phyloP scores from a whole-genome alignment of 2,329 filamentous ascomycete species.

The Rutstroemia sp. region DNA sequence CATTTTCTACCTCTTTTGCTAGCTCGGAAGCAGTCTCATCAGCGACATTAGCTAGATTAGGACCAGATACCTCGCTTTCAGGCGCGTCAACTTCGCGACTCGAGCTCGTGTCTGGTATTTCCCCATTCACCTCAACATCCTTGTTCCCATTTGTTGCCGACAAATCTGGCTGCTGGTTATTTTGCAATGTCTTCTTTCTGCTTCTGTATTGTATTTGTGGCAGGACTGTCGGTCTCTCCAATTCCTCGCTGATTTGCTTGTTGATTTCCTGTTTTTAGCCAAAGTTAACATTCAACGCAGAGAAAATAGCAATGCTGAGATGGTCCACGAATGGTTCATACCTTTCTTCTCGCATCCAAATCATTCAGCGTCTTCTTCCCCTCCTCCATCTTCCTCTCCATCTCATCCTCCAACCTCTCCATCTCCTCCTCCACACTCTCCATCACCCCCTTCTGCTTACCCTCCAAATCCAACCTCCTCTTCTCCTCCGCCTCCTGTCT shows the following conservation, averaged over 20 bases:
- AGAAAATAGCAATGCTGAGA: not conserved
- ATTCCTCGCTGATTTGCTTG: slow-evolving; percentile 21
- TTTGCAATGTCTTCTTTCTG: slow-evolving; percentile 14
- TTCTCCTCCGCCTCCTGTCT: slow-evolving; percentile 19
- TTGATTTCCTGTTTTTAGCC: slow-evolving; percentile 20
- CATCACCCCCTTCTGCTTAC: slow-evolving; percentile 13
- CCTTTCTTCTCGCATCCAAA: slow-evolving; percentile 23
- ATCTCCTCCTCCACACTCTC: slow-evolving; percentile 21
- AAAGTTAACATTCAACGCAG: not conserved
- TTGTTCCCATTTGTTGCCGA: not conserved
- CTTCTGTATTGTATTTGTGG: slow-evolving; percentile 21
- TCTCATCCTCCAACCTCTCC: slow-evolving; percentile 24
- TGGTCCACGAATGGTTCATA: not conserved
- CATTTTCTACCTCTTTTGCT: not conserved
- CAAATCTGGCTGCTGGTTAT: not conserved
- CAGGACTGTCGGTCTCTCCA: slow-evolving; percentile 21
- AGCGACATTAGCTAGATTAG: not conserved
- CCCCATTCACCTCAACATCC: not conserved
- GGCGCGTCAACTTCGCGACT: not conserved
- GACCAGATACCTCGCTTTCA: not conserved
- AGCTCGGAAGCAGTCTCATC: not conserved
- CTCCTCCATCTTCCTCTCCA: slow-evolving; percentile 20
- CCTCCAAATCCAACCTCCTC: slow-evolving; percentile 14
- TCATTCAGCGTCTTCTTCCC: slow-evolving; percentile 18
- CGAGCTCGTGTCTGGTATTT: not conserved